Conservation (phyloP, 2,329 filamentous ascomycete genomes). For the Fusarium sp. region DNA sequence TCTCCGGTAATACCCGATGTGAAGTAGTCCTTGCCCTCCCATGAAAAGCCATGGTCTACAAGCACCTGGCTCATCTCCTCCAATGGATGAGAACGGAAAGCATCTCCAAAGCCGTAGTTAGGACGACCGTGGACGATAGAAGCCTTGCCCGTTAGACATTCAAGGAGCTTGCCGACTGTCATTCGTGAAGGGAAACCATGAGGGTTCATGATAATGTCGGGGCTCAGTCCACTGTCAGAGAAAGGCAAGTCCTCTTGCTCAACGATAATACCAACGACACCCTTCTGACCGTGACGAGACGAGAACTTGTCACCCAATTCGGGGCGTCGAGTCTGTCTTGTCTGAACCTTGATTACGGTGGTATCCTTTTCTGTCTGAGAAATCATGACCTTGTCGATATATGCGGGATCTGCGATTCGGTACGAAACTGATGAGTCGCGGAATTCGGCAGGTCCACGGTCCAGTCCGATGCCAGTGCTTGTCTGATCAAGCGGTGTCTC, state of each 20-base stretch:
- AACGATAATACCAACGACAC: constrained; percentile 95
- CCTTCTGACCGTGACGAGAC: constrained; percentile 97
- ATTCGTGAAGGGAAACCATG: constrained; percentile 99
- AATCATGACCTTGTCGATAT: constrained; percentile 96
- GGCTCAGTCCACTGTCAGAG: constrained; percentile 87
- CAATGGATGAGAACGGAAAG: constrained; percentile 84
- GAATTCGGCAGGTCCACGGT: constrained; percentile 69
- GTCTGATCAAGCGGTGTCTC: constrained; percentile 82
- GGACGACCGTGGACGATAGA: constrained; percentile 85
- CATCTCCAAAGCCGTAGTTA: constrained; percentile 84
- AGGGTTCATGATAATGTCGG: constrained; percentile 99
- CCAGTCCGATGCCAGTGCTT: constrained; percentile 75
- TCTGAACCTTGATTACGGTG: constrained; percentile 91
- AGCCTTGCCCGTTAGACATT: constrained; percentile 93
- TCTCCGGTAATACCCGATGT: constrained; percentile 96
- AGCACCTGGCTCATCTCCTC: constrained; percentile 90
- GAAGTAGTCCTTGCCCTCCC: constrained; percentile 97
- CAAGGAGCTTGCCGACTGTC: constrained; percentile 98
- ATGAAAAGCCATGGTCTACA: constrained; percentile 89
- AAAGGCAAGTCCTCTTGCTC: constrained; percentile 98
- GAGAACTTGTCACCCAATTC: constrained; percentile 99
- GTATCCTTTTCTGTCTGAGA: constrained; percentile 88
- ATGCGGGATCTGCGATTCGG: constrained; percentile 82
- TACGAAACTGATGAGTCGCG: constrained; percentile 79
- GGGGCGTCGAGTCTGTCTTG: constrained; percentile 91